Evolutionary conservation across 257 asterid species (phyloP), one percentile per base, ranked within the genome.

Genomic region (Ilex aquifolium): DNA sequence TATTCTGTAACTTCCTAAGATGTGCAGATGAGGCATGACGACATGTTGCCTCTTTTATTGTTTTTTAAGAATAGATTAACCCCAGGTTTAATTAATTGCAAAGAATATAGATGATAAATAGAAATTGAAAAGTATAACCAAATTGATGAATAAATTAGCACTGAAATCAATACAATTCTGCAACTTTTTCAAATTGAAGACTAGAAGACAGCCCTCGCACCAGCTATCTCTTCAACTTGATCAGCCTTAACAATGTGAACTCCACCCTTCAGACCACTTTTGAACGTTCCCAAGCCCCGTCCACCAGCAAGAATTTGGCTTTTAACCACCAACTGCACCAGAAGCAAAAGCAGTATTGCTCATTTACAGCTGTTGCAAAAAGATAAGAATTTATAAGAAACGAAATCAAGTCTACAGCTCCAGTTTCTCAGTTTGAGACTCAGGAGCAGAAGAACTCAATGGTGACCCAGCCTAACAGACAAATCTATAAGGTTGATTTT

Each of bases 291-390:
- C 65, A 91, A 67, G 42, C 96, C 96, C 62, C 96, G 76, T 2
- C 98, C 95, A 69, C 96, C 96, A 58, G 97, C 97, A 74, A 92
- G 99, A 66, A 89, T 80, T 77, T 89, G 99, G 16, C 96, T 82
- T 85, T 92, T 92, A 63, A 89, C 97, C 67, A 89, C 97, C 70
- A 85, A 77, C 99, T 92, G 76, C 61, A 76, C 60, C 65, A 63
- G 29, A 44, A 60, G 17, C 46, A 54, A 31, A 40, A 21, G 27
- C 27, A 21, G 27, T 21, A 70, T 3, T 44, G 50, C 50, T 44
- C 13, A 13, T 13, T 44, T 44, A 44, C 50, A 8, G 11, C 13
- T 44, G 13, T 50, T 21, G 27, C 27, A 21, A 21, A 21, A 21
- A 21, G 27, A 21, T 21, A 21, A 21, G 27, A 21, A 21, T 21